These are phyloP conservation scores for Talaromyces sp. DNA, from an alignment of 2,329 filamentous ascomycete species.

Conservation along the genomic window DNA sequence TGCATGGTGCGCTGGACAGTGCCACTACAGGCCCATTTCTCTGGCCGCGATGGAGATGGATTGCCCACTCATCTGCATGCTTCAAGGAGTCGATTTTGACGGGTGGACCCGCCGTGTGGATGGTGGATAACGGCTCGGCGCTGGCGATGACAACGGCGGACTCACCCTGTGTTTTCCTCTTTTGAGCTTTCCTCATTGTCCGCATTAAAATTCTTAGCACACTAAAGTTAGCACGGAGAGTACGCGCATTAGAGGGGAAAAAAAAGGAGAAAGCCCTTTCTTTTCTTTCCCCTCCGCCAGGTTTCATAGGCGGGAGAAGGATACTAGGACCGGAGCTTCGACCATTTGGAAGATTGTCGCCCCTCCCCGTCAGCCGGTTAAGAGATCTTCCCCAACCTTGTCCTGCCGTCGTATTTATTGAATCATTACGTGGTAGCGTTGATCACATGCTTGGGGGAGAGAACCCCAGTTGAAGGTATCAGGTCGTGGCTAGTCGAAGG, in stretches of 20 bases:
- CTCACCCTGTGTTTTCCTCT: neutral
- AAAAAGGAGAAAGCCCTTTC: neutral
- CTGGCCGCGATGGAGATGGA: neutral
- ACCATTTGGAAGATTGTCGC: neutral
- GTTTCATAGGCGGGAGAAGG: neutral
- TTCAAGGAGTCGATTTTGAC: constrained; percentile 1
- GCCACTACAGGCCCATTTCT: neutral
- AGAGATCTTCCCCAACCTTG: neutral
- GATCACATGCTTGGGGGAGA: neutral
- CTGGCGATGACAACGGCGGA: neutral
- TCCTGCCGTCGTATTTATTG: neutral
- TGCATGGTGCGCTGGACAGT: neutral
- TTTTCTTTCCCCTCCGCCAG: neutral
- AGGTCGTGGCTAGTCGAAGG: neutral
- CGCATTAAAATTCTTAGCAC: neutral
- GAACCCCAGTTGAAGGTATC: neutral
- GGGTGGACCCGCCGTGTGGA: constrained; percentile 5
- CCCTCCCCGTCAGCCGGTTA: neutral
- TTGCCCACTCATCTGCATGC: neutral
- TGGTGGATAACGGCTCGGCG: constrained; percentile 3
- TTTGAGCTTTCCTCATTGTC: neutral
- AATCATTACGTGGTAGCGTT: neutral
- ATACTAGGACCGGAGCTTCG: neutral
- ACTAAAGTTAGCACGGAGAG: neutral
- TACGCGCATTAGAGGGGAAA: neutral